phyloP scores from a whole-genome alignment of 768 basidiomycete genomes.

The Boletus rubescentipes region DNA sequence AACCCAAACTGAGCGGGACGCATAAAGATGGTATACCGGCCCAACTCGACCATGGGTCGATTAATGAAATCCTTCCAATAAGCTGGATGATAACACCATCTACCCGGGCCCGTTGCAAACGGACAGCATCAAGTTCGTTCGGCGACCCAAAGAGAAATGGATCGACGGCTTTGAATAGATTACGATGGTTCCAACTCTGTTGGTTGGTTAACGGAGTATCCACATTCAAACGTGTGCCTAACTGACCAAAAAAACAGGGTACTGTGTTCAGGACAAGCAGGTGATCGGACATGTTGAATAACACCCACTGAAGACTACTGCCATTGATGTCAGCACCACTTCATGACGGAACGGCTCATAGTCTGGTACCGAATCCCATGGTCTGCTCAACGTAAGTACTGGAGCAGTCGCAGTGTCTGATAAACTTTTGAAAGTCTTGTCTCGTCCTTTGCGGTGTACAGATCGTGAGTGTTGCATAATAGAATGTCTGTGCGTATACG shows the following conservation, averaged over 20 bases:
- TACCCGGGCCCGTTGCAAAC: conserved; percentile 13
- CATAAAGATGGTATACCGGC: conserved; percentile 15
- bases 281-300: background rate
- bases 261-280: background rate
- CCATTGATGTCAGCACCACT: conserved; percentile 7
- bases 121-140: conserved; percentile 10
- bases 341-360: too few species aligned
- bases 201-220: conserved; percentile 3
- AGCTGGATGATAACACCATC: conserved; percentile 8
- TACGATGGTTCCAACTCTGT: conserved; percentile 2
- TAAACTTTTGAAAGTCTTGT: too few species aligned
- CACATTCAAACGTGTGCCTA: conserved; percentile 5
- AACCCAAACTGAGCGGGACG: background rate
- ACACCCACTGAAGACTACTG: conserved; percentile 9
- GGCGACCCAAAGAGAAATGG: background rate
- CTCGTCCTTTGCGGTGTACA: too few species aligned
- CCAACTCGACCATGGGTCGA: conserved; percentile 6
- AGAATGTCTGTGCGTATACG: too few species aligned
- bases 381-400: too few species aligned
- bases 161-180: background rate
- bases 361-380: too few species aligned
- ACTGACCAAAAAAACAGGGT: conserved; percentile 6
- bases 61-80: conserved; percentile 13
- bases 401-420: too few species aligned
- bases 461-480: too few species aligned